A percentile compares a stretch with the other conserved stretches of the same genome.
Conservation (phyloP, 257 asterid genomes). For the Lithospermum erythrorhizon region DNA sequence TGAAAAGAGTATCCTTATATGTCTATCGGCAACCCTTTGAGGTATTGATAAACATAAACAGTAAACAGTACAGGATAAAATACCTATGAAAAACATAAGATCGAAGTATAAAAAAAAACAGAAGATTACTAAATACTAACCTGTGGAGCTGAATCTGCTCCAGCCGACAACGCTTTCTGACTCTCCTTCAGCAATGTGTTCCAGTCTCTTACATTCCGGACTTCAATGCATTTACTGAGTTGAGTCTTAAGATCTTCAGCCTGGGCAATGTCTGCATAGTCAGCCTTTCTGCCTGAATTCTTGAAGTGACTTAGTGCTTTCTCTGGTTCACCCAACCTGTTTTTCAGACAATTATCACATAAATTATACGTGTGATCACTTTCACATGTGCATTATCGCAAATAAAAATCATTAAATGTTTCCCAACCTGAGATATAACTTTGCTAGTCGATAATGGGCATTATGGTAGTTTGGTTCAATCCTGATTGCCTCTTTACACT, state of each 20-base stretch:
- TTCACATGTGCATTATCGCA: neutral
- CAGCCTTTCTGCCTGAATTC: slow-evolving; percentile 34
- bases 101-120: neutral
- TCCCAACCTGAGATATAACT: slow-evolving; percentile 38
- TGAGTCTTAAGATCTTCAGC: slow-evolving; percentile 32
- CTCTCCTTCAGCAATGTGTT: slow-evolving; percentile 24
- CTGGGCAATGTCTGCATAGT: slow-evolving; percentile 22
- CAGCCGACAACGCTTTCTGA: slow-evolving; percentile 24
- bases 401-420: neutral
- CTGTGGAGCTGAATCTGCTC: slow-evolving; percentile 62
- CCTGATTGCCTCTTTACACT: slow-evolving; percentile 41
- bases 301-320: slow-evolving; percentile 37
- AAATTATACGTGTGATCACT: neutral
- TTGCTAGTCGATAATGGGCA: slow-evolving; percentile 51
- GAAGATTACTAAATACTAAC: slow-evolving; percentile 21
- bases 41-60: too few species aligned
- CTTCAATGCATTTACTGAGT: slow-evolving; percentile 22
- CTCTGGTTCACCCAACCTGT: slow-evolving; percentile 55
- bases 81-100: neutral
- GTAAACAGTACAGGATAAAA: too few species aligned
- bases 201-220: slow-evolving; percentile 36
- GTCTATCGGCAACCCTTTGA: neutral
- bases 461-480: slow-evolving; percentile 37
- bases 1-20: neutral
- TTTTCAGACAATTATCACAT: neutral